These are phyloP conservation scores for Tulasnella sp. DNA, from an alignment of 768 basidiomycete genomes.

Conservation along the genomic window DNA sequence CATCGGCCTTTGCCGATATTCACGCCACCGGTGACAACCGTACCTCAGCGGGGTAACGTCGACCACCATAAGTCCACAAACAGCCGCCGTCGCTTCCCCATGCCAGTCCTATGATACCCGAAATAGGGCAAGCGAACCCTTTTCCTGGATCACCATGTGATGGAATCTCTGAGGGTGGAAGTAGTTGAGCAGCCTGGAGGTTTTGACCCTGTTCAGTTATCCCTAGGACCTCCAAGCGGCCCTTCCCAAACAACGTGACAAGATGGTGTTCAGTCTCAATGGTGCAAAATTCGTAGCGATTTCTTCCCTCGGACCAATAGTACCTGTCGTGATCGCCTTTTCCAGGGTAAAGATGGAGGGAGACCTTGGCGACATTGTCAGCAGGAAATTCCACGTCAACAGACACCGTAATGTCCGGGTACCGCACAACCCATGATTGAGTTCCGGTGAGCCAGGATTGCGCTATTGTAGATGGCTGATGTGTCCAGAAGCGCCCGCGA, in stretches of 20 bases:
- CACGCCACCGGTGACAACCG: neutral
- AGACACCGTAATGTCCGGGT: neutral
- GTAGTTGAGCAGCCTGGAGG: neutral
- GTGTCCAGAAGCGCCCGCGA: neutral
- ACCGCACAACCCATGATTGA: neutral
- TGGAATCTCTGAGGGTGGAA: neutral
- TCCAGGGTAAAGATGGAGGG: neutral
- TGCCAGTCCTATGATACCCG: neutral
- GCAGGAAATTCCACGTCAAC: neutral
- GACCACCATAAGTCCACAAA: neutral
- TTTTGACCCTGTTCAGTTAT: neutral
- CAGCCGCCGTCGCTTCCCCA: neutral
- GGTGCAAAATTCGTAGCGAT: neutral
- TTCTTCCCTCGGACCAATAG: neutral
- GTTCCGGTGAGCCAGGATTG: neutral
- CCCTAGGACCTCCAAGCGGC: neutral
- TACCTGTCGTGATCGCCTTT: neutral
- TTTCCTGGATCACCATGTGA: neutral
- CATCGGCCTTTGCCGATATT: neutral
- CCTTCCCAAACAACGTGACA: neutral
- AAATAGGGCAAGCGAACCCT: neutral
- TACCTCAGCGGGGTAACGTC: neutral
- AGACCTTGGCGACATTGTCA: neutral
- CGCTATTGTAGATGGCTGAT: neutral
- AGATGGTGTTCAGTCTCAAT: neutral